Evolutionary conservation across 2,329 filamentous ascomycete genomes (phyloP), one percentile per base, ranked within the genome.

Genomic region (Aspergillus versicolor): DNA sequence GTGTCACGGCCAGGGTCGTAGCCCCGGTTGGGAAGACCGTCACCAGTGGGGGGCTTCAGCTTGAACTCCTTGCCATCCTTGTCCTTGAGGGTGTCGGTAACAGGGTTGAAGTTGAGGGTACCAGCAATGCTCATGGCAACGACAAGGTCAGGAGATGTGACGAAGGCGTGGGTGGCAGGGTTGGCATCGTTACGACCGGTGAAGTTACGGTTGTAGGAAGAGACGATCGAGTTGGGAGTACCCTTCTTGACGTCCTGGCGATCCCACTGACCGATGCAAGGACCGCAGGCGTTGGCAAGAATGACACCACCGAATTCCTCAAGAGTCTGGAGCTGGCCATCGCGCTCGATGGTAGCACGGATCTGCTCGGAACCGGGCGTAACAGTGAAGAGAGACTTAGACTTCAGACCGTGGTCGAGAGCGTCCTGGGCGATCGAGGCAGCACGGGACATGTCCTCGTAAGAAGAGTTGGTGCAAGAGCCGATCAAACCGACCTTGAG

Each of bases 201-300:
- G 83, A 99, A 97, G 87, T 99, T 97, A 79, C 94, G 92, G 89
- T 99, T 99, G 88, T 97, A 99, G 27, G 94, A 97, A 46, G 92
- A 97, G 75, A 99, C 83, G 76, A 99, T 99, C 6, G 92, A 95
- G 87, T 99, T 99, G 70, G 92, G 82, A 69, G 90, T 88, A 65
- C 93, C 93, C 86, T 97, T 97, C 84, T 92, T 89, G 56, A 97
- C 91, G 68, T 97, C 93, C 65, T 81, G 83, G 67, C 94, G 89
- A 73, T 97, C 92, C 94, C 94, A 97, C 79, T 97, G 93, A 62
- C 91, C 92, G 75, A 95, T 92, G 80, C 90, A 94, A 67, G 90
- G 89, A 68, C 89, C 93, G 74, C 94, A 97, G 63, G 94, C 93
- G 76, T 97, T 97, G 69, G 93, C 93, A 50, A 99, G 84, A 63